These are phyloP conservation scores for Musa acuminata DNA, from an alignment of 176 grass and related monocot species.

Conservation along the genomic window DNA sequence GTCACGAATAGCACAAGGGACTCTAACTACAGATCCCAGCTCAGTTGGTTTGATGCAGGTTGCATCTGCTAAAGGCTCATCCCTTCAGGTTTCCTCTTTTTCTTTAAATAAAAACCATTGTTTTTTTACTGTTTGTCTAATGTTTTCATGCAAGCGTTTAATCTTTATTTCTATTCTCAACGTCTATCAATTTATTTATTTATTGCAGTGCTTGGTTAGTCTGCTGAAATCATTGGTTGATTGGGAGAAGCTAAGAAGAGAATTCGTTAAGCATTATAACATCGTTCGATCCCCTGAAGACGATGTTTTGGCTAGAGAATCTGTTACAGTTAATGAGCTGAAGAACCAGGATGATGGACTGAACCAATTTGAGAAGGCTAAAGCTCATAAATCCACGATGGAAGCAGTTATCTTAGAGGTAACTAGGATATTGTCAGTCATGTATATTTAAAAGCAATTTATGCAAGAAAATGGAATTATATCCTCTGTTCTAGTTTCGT, in stretches of 20 bases:
- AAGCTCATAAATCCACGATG: slow-evolving; percentile 98
- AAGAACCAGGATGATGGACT: slow-evolving; percentile 66
- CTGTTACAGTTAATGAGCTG: slow-evolving; percentile 45
- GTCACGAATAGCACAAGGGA: slow-evolving; percentile 83
- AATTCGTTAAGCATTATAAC: slow-evolving; percentile 47
- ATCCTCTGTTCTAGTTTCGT: neutral
- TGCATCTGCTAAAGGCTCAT: slow-evolving; percentile 81
- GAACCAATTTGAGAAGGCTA: slow-evolving; percentile 97
- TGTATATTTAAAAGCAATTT: slow-evolving; percentile 2
- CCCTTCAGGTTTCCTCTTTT: slow-evolving; percentile 80
- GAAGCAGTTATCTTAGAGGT: slow-evolving; percentile 91
- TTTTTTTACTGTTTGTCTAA: slow-evolving; percentile 4
- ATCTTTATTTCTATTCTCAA: neutral
- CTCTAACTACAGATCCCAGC: slow-evolving; percentile 61
- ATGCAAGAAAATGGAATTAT: slow-evolving; percentile 6
- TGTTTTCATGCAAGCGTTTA: neutral
- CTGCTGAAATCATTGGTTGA: slow-evolving; percentile 96
- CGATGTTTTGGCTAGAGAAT: slow-evolving; percentile 39
- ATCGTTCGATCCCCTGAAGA: slow-evolving; percentile 39
- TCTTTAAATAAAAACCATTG: slow-evolving; percentile 3
- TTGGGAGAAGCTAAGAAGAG: slow-evolving; percentile 83
- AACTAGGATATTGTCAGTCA: slow-evolving; percentile 17
- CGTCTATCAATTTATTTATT: neutral
- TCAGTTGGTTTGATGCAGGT: slow-evolving; percentile 53
- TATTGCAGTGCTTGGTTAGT: slow-evolving; percentile 77